Evolutionary conservation across 495 filamentous ascomycete genomes (phyloP).

Genomic region (Aspergillus panamensis): DNA sequence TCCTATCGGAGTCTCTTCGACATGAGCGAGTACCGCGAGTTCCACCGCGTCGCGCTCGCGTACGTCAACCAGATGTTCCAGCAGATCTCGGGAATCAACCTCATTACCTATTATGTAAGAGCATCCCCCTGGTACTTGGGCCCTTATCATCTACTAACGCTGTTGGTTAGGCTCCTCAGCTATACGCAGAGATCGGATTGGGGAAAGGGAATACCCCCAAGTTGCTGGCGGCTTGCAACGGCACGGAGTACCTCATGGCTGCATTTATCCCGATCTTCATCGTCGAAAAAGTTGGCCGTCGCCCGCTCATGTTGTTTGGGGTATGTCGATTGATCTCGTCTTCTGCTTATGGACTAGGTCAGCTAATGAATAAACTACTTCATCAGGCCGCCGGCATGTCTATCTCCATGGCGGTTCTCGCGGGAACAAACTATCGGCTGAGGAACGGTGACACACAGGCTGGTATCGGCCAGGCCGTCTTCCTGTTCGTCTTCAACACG

Average conservation of each 20-base stretch:
- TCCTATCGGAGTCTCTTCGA: slow-evolving; percentile 66
- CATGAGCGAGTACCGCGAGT: slow-evolving; percentile 67
- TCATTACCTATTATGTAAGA: slow-evolving; percentile 66
- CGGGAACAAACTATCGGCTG: slow-evolving; percentile 41
- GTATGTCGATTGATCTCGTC: slow-evolving; percentile 45
- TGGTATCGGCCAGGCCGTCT: slow-evolving; percentile 44
- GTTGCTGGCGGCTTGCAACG: slow-evolving; percentile 59
- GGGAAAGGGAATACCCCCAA: slow-evolving; percentile 32
- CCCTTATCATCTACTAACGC: slow-evolving; percentile 25
- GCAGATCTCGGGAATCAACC: slow-evolving; percentile 71
- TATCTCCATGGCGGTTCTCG: slow-evolving; percentile 64
- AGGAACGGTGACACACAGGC: slow-evolving; percentile 39
- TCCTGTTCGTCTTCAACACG: slow-evolving; percentile 72
- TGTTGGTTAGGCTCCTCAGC: slow-evolving; percentile 28
- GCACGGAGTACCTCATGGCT: slow-evolving; percentile 71
- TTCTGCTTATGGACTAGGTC: slow-evolving; percentile 65
- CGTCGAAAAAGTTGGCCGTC: slow-evolving; percentile 65
- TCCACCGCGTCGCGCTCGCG: slow-evolving; percentile 67
- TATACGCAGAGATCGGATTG: slow-evolving; percentile 45
- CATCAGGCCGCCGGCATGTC: slow-evolving; percentile 58
- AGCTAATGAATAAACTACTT: slow-evolving; percentile 5
- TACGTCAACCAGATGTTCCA: slow-evolving; percentile 80
- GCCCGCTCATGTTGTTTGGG: slow-evolving; percentile 69
- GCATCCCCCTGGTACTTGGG: background rate
- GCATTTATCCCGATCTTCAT: slow-evolving; percentile 69